Base-by-base conservation (phyloP, 164 flowering plant genomes). In the Vitis vinifera region DNA sequence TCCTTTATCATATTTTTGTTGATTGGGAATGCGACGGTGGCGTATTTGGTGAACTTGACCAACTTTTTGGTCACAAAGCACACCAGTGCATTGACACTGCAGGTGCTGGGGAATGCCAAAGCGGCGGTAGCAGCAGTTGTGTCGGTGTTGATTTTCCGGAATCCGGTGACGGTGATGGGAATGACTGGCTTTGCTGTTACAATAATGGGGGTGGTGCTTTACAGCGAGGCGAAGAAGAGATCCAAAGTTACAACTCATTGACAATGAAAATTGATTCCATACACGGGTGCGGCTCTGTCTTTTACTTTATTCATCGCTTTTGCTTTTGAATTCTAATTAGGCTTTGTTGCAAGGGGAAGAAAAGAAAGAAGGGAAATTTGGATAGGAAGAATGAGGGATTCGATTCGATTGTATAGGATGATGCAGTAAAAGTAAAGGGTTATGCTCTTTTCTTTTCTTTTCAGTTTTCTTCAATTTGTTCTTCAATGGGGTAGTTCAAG, bases 101-200 rank as follows among this genome's bases (percentile, higher is more conserved):
- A 94, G 79, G 98, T 94, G 68, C 75, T 94, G 57, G 97, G 98
- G 14, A 94, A 94, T 71, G 98, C 97, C 9, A 94, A 94, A 77
- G 92, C 98, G 0, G 98, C 98, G 0, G 95, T 89, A 62, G 98
- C 98, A 2, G 98, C 98, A 0, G 85, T 89, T 4, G 98, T 94
- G 14, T 94, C 98, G 50, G 97, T 92, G 3, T 72, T 94, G 84
- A 94, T 94, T 10, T 94, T 94, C 67, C 81, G 87, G 81, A 94
- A 94, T 77, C 97, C 97, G 70, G 98, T 94, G 65, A 94, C 92
- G 1, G 85, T 83, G 68, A 92, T 94, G 98, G 98, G 98, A 27
- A 88, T 91, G 80, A 75, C 91, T 8, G 98, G 98, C 3, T 94
- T 94, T 51, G 97, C 78, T 0, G 86, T 94, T n/a, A 94, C 98